phyloP scores from a whole-genome alignment of 495 filamentous ascomycete species.

The Penicillium odoratum region DNA sequence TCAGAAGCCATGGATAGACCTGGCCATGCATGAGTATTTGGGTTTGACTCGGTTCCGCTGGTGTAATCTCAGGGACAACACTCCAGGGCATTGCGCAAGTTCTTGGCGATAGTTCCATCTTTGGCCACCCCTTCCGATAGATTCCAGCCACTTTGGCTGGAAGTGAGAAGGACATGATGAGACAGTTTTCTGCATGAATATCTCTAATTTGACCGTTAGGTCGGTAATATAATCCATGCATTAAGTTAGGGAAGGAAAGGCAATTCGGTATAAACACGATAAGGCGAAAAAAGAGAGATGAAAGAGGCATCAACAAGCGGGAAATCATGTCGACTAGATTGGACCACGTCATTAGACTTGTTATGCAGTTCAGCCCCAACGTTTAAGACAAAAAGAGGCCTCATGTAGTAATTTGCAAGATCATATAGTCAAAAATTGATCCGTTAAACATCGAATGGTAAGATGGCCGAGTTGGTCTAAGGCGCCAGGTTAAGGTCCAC shows the following conservation, averaged over 20 bases:
- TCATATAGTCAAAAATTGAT: constrained; percentile 1
- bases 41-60: constrained; percentile 9
- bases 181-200: not conserved
- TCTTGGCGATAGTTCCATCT: not conserved
- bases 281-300: not conserved
- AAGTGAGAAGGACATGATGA: not conserved
- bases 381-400: not conserved
- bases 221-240: not conserved
- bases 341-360: constrained; percentile 7
- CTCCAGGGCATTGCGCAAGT: constrained; percentile 7
- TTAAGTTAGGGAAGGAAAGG: not conserved
- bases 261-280: no score
- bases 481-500: constrained; percentile 40
- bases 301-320: not conserved
- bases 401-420: not conserved
- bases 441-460: constrained; percentile 18
- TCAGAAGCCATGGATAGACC: constrained; percentile 8
- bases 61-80: constrained; percentile 6
- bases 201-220: not conserved
- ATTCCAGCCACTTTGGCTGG: not conserved
- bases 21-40: constrained; percentile 8
- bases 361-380: constrained; percentile 14
- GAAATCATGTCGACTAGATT: constrained; percentile 11
- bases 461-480: constrained; percentile 43
- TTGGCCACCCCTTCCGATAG: not conserved